phyloP scores from a whole-genome alignment of 1,284 basidiomycete genomes.

The Cryptococcus deneoformans region DNA sequence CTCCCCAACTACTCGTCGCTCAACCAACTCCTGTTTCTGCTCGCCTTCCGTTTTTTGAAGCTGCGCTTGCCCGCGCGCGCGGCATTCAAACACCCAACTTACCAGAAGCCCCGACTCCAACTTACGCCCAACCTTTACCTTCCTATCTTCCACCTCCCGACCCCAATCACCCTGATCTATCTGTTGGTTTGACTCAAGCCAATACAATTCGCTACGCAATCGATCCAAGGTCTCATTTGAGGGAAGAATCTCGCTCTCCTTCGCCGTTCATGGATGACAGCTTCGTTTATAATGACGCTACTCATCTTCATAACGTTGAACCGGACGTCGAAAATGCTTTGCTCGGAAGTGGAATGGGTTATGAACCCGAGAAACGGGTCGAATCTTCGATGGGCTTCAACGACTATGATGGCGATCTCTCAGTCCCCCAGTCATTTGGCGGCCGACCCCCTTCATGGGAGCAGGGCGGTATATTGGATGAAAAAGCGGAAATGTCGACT shows the following conservation, averaged over 20 bases:
- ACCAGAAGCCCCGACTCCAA: neutral
- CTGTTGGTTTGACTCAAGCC: conserved; percentile 31
- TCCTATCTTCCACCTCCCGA: conserved; percentile 38
- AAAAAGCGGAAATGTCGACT: neutral
- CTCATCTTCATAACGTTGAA: neutral
- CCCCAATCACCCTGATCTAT: conserved; percentile 42
- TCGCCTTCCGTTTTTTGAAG: too few species aligned
- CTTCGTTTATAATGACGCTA: conserved; percentile 11
- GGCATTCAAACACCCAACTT: too few species aligned
- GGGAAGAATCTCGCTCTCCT: conserved; percentile 28
- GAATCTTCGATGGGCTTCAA: conserved; percentile 6
- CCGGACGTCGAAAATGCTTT: conserved; percentile 35
- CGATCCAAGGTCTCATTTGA: conserved; percentile 1
- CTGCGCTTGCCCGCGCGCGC: too few species aligned
- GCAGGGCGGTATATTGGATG: neutral
- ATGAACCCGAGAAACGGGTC: neutral
- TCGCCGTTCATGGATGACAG: conserved; percentile 31
- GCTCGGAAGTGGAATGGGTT: conserved; percentile 12
- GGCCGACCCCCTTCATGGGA: neutral
- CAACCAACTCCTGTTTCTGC: too few species aligned
- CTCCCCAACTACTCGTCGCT: too few species aligned
- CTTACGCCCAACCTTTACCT: conserved; percentile 26
- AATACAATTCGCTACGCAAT: conserved; percentile 30
- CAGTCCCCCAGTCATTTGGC: conserved; percentile 5
- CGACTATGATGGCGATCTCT: conserved; percentile 25